Evolutionary conservation across 192 early-diverging fungal genomes (phyloP).

Genomic region (Thoreauomyces humboldtii): DNA sequence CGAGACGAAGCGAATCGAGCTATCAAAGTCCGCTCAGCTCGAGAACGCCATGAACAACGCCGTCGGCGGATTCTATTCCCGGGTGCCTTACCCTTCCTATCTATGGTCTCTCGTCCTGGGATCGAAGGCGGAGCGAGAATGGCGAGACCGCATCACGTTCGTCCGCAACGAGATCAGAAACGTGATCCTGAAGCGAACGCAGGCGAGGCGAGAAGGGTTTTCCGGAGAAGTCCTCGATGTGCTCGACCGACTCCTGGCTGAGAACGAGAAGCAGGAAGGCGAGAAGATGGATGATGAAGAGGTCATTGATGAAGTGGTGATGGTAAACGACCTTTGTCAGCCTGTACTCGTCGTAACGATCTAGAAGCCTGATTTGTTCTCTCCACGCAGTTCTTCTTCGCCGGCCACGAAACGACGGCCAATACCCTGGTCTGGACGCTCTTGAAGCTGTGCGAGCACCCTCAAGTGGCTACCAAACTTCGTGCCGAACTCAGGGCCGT

Average conservation of each 20-base stretch:
- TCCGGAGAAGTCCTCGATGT: slow-evolving; percentile 17
- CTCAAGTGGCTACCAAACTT: slow-evolving; percentile 20
- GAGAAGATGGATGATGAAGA: slow-evolving; percentile 28
- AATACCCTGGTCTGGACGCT: slow-evolving; percentile 37
- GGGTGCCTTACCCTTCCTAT: neutral
- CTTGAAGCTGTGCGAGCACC: slow-evolving; percentile 24
- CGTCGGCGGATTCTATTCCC: neutral
- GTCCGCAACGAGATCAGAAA: neutral
- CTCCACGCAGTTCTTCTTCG: slow-evolving; percentile 30
- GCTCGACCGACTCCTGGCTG: slow-evolving; percentile 32
- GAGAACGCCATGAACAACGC: neutral
- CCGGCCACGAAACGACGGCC: slow-evolving; percentile 45
- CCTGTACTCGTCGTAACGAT: neutral
- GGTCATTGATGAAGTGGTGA: slow-evolving; percentile 35
- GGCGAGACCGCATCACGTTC: neutral
- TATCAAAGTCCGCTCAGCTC: neutral
- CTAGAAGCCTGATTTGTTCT: neutral
- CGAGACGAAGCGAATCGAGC: neutral
- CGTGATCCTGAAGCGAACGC: neutral
- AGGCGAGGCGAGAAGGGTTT: neutral
- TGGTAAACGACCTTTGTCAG: neutral
- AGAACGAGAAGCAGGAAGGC: neutral
- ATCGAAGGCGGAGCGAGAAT: neutral
- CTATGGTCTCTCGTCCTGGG: neutral
- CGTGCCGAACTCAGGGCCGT: neutral